phyloP scores from a whole-genome alignment of 257 asterid genomes.

The Cynanchum wilfordii region DNA sequence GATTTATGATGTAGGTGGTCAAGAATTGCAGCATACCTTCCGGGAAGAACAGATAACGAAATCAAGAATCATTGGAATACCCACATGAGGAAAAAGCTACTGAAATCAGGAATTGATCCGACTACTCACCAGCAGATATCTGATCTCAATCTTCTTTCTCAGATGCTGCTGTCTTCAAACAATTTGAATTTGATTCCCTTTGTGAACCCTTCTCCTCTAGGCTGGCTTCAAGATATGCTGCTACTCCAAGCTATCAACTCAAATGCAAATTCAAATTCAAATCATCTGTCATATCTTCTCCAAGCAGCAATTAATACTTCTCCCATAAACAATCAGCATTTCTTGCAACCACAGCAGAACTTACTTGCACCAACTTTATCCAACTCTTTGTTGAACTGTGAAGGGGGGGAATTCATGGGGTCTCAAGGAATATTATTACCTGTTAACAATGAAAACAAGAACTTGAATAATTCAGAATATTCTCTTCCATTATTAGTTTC shows the following conservation, averaged over 20 bases:
- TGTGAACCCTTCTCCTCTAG: constrained; percentile 19
- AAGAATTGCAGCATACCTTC: constrained; percentile 51
- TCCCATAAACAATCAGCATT: constrained; percentile 8
- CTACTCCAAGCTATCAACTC: constrained; percentile 30
- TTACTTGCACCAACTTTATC: constrained; percentile 4
- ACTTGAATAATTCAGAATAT: constrained; percentile 16
- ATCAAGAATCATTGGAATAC: constrained; percentile 69
- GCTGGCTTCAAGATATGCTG: constrained; percentile 27
- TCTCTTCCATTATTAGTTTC: constrained; percentile 41
- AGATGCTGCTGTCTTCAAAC: constrained; percentile 4
- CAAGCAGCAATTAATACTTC: background rate
- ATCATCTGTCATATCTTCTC: constrained; percentile 25
- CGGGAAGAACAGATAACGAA: constrained; percentile 66
- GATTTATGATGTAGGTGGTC: constrained; percentile 48
- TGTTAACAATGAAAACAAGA: background rate
- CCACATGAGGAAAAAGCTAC: constrained; percentile 47
- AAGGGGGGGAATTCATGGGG: constrained; percentile 6
- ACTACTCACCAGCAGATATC: constrained; percentile 41
- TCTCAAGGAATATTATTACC: constrained; percentile 8
- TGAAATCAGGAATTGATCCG: constrained; percentile 48
- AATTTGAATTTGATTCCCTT: constrained; percentile 21
- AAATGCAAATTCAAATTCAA: constrained; percentile 3
- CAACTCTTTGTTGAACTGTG: constrained; percentile 14
- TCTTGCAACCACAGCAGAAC: constrained; percentile 8
- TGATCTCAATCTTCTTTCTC: constrained; percentile 24